Evolutionary conservation across 2,329 filamentous ascomycete genomes (phyloP), one percentile per base, ranked within the genome.

Genomic region (Bipolaris oryzae): DNA sequence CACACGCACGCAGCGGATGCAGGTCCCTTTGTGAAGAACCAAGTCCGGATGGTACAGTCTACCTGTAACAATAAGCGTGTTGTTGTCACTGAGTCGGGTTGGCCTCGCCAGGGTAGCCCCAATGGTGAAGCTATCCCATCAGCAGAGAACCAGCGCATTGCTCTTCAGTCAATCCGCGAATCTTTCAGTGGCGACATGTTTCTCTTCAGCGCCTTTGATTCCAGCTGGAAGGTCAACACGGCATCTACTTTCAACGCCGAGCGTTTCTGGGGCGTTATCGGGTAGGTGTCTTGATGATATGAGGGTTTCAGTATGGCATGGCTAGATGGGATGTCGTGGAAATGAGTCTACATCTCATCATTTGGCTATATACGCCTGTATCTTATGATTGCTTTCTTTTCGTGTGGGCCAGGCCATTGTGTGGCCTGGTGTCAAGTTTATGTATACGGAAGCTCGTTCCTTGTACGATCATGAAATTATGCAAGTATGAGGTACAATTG

Each of bases 61-160:
- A 79, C 78, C 3, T 85, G 82, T 49, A 62, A 60, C 9, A 78
- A 78, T 62, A 89, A 91, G 76, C 81, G 82, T 43, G 82, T 90
- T 31, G 80, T 94, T 35, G 87, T 96, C 64, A 92, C 90, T 1
- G 92, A 96, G 80, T 88, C 89, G 3, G 92, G 92, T 48, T 96
- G 92, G 92, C 92, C 92, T 39, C 87, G 85, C 73, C 75, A 85
- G 63, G 92, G 92, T 16, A 64, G 79, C 11, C 58, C 81, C 50
- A 93, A 95, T 71, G 85, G 86, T 2, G 69, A 72, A 16, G 91
- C 91, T n/a, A 79, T 93, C 1, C 89, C 91, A 0, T 86, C 86
- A 11, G 67, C 78, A n/a, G 77, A 81, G 10, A 86, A 92, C 63
- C 92, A 96, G 74, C 72, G 79, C 10, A 73, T 75, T 20, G 92